A percentile compares a stretch with the other conserved stretches of the same genome.
phyloP scores from a whole-genome alignment of 2,329 filamentous ascomycete species.

The Tolypocladium nubicola region DNA sequence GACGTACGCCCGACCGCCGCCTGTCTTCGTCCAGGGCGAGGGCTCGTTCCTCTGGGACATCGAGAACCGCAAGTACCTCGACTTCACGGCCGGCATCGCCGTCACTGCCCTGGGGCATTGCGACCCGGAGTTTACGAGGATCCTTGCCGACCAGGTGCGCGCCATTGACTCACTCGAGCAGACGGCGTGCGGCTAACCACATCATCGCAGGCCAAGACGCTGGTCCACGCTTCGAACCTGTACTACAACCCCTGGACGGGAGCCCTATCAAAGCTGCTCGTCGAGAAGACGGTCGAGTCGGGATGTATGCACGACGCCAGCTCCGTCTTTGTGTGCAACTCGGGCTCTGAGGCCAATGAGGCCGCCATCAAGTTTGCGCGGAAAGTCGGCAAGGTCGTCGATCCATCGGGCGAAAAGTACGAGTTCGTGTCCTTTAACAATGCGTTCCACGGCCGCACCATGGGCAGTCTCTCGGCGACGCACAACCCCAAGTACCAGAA shows the following conservation, averaged over 20 bases:
- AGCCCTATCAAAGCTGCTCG: slow-evolving; percentile 71
- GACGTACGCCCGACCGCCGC: slow-evolving; percentile 82
- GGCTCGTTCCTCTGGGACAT: slow-evolving; percentile 86
- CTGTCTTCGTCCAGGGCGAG: slow-evolving; percentile 80
- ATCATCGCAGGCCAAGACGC: slow-evolving; percentile 46
- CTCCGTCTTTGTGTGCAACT: slow-evolving; percentile 90
- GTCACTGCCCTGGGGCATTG: slow-evolving; percentile 90
- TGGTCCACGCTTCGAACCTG: slow-evolving; percentile 89
- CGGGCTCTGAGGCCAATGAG: slow-evolving; percentile 93
- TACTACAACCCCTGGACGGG: slow-evolving; percentile 98
- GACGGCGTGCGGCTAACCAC: neutral
- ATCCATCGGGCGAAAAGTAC: slow-evolving; percentile 61
- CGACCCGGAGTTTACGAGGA: slow-evolving; percentile 63
- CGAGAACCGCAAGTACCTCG: slow-evolving; percentile 80
- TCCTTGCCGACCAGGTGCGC: slow-evolving; percentile 67
- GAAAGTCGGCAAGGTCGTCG: slow-evolving; percentile 71
- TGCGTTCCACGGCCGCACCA: slow-evolving; percentile 93
- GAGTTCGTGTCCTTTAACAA: slow-evolving; percentile 86
- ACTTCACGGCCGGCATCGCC: slow-evolving; percentile 92
- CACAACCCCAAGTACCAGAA: slow-evolving; percentile 97
- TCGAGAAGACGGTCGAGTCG: slow-evolving; percentile 68
- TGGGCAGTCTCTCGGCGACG: slow-evolving; percentile 90
- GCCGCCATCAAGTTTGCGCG: slow-evolving; percentile 94
- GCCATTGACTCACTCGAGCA: neutral
- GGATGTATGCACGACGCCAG: slow-evolving; percentile 74